Percentiles rank a stretch among this genome's conserved stretches.
Conservation (phyloP, 192 early-diverging fungal species). For the Podila minutissima region DNA sequence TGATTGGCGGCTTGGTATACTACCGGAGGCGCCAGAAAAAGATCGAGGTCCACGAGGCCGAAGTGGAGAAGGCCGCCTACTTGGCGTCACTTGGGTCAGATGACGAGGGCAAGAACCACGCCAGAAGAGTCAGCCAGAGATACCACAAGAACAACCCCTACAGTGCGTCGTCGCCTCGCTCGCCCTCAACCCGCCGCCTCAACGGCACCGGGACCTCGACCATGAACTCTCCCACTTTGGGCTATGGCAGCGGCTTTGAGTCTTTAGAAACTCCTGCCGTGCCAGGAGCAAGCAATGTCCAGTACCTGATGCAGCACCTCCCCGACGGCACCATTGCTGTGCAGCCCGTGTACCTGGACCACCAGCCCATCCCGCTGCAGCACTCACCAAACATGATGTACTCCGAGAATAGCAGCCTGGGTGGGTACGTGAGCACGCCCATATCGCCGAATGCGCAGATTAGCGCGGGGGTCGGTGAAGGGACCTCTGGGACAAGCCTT, state of each 20-base stretch:
- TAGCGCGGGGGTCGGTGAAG: neutral
- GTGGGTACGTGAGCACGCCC: slow-evolving; percentile 11
- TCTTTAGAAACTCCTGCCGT: neutral
- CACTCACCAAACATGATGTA: slow-evolving; percentile 38
- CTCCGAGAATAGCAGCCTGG: slow-evolving; percentile 29
- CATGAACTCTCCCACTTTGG: slow-evolving; percentile 3
- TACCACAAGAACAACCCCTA: slow-evolving; percentile 15
- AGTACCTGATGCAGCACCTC: slow-evolving; percentile 48
- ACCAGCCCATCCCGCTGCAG: slow-evolving; percentile 18
- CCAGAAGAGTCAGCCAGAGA: neutral
- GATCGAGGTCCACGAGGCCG: slow-evolving; percentile 29
- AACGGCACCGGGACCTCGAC: neutral
- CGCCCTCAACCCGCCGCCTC: slow-evolving; percentile 12
- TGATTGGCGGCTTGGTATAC: slow-evolving; percentile 3
- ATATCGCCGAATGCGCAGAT: neutral
- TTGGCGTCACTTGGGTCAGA: slow-evolving; percentile 23
- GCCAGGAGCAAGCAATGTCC: slow-evolving; percentile 5
- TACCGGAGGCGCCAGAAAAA: slow-evolving; percentile 24
- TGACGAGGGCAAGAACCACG: neutral
- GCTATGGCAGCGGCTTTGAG: slow-evolving; percentile 3
- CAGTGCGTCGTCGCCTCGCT: slow-evolving; percentile 5
- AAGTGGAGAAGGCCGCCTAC: slow-evolving; percentile 36
- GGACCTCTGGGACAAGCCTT: neutral
- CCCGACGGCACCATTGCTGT: slow-evolving; percentile 48
- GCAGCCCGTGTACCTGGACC: slow-evolving; percentile 42